These are phyloP conservation scores for Oryza officinalis DNA, from an alignment of 176 grass and related monocot genomes.

Conservation along the genomic window DNA sequence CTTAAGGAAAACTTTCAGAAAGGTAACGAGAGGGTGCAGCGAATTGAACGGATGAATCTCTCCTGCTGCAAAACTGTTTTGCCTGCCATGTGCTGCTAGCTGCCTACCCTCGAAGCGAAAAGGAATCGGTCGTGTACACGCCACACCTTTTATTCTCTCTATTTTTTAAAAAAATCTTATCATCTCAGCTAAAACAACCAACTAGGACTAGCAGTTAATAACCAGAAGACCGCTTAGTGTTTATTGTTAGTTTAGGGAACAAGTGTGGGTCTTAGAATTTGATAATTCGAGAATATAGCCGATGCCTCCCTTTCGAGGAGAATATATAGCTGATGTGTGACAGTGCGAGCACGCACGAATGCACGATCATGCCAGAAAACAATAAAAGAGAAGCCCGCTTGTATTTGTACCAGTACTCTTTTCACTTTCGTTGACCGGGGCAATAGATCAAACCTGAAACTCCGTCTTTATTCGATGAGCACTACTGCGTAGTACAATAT, in stretches of 20 bases:
- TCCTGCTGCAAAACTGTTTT: background rate
- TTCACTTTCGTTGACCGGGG: background rate
- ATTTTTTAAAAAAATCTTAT: background rate
- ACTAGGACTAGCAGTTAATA: background rate
- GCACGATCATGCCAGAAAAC: background rate
- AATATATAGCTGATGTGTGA: background rate
- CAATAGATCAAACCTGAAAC: background rate
- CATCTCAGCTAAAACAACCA: background rate
- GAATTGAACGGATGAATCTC: background rate
- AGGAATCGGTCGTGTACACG: background rate
- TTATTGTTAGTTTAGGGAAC: background rate
- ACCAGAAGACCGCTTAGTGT: background rate
- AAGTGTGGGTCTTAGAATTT: background rate
- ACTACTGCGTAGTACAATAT: background rate
- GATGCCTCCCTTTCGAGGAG: background rate
- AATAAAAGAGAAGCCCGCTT: background rate
- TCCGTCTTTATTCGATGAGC: background rate
- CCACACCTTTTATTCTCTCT: background rate
- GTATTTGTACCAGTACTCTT: background rate
- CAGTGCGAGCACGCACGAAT: conserved; percentile 2
- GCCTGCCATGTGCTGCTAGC: background rate
- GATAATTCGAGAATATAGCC: background rate
- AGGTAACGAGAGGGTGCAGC: background rate
- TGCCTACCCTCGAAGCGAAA: background rate
- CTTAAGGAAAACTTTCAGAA: background rate